Evolutionary conservation across 257 asterid genomes (phyloP), one percentile per base, ranked within the genome.

Genomic region (Ligustrum vulgare): DNA sequence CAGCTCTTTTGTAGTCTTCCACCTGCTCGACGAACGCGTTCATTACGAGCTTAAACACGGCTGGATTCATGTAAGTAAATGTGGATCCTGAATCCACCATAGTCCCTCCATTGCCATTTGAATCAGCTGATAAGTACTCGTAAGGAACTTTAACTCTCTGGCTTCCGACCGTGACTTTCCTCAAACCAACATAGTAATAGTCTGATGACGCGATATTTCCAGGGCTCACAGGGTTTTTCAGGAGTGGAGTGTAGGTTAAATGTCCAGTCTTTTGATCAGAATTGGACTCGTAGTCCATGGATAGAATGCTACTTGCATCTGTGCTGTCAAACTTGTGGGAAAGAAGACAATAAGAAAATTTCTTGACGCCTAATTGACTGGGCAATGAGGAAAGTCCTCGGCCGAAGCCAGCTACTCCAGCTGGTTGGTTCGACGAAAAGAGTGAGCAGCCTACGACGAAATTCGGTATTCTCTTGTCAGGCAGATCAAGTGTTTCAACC

Each of bases 1-100:
- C 72, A 32, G 79, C 87, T 79, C 98, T 83, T 74, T 76, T 66
- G 51, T 89, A 89, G 13, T 20, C 72, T 18, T 73, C 87, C 74
- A 90, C 91, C 63, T 89, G 88, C 56, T 79, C 80, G 0, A 79
- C 72, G 62, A 93, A 84, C 1, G 89, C 91, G 65, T 79, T 37
- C 0, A 76, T 22, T 12, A 91, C 88, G 3, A 64, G 75, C 22
- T 80, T 71, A n/a, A 85, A 87, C 23, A 90, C 77, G 0, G 74
- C 84, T 70, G 76, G 72, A 9, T 72, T 87, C 89, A 89, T 81
- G 81, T 80, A 90, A 1, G 96, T 89, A 36, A 87, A 89, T 0
- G 97, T 90, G 6, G 98, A 79, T 5, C 98, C 98, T 0, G 98
- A 93, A 82, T 93, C 98, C 0, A 93, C 96, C 13, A 93, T 89